phyloP scores from a whole-genome alignment of 2,329 filamentous ascomycete genomes.

The Uncinocarpus reesii region DNA sequence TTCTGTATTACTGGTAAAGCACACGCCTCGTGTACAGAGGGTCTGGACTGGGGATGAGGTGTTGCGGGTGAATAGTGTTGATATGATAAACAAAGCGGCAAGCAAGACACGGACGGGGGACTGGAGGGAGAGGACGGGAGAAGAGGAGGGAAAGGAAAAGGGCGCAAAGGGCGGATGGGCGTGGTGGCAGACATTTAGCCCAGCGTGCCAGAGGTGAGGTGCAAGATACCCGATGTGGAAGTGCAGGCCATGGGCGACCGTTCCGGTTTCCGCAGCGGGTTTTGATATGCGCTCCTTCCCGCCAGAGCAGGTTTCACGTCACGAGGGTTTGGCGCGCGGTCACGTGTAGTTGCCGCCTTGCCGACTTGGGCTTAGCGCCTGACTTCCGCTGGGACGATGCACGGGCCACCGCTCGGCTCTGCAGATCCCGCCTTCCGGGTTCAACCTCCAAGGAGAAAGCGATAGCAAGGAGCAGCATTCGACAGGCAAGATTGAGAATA shows the following conservation, averaged over 20 bases:
- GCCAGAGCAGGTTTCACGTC: not conserved
- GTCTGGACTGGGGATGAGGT: not conserved
- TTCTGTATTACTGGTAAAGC: too few relatives aligned
- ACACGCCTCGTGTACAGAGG: too few relatives aligned
- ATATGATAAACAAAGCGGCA: not conserved
- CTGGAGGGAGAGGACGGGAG: not conserved
- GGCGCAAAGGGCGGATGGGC: not conserved
- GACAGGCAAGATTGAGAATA: too few relatives aligned
- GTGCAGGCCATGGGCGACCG: conserved; percentile 2
- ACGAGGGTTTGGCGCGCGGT: conserved; percentile 4
- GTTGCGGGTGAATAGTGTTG: not conserved
- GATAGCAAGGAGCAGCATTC: too few relatives aligned
- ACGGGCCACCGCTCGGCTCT: not conserved
- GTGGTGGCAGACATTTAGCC: conserved; percentile 5
- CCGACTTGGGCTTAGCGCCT: not conserved
- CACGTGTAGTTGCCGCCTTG: conserved; percentile 4
- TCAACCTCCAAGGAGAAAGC: too few relatives aligned
- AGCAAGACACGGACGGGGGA: not conserved
- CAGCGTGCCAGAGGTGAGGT: conserved; percentile 8
- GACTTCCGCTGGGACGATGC: not conserved
- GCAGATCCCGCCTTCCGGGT: conserved; percentile 1
- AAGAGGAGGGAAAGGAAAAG: not conserved
- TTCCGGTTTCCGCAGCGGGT: not conserved
- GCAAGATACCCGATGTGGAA: conserved; percentile 8
- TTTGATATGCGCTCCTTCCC: not conserved